Base-by-base conservation (phyloP, 129 eudicot genomes). In the Kitagawia praeruptora region DNA sequence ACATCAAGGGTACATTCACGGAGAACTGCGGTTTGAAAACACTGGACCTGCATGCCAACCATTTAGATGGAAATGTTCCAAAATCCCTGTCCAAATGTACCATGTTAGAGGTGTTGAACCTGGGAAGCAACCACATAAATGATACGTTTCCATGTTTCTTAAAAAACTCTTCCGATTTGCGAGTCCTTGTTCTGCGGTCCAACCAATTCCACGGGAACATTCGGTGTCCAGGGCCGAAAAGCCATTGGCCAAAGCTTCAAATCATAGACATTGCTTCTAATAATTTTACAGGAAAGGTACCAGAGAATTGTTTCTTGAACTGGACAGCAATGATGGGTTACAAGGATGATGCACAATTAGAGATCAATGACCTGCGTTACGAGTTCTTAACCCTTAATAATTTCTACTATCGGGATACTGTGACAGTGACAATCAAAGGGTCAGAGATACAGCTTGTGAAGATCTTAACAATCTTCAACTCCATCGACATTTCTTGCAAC, bases 401-500 rank as follows among this genome's bases (percentile, higher is more conserved):
- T 0, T 42, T 83, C 6, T 87, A 90, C 83, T 89, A 93, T 74
- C 91, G 81, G 61, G 90, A 89, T 75, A 74, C 85, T 1, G 87
- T 93, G 38, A 85, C 86, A 9, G 87, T 89, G 28, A 87, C 84
- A 49, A 37, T 49, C 79, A 90, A 89, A 83, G 91, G 93, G 46
- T 77, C 40, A 23, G 88, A 86, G 38, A 2, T 84, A 75, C 89
- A 89, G 85, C 80, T 93, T 23, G 85, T 74, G 75, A 87, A 91
- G 28, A 89, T 91, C 41, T 53, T 89, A 44, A 87, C 80, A 2
- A 23, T 93, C 19, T 93, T 88, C 85, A 88, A 92, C 38, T 82
- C 93, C 76, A 42, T 93, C 40, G 95, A 93, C 67, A 81, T 93
- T 80, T 91, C 93, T 34, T 56, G 42, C 40, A 91, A 93, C 76